Percentiles rank a stretch among this genome's conserved stretches.
phyloP scores from a whole-genome alignment of 495 filamentous ascomycete species.

The Penicillium diatomitis region DNA sequence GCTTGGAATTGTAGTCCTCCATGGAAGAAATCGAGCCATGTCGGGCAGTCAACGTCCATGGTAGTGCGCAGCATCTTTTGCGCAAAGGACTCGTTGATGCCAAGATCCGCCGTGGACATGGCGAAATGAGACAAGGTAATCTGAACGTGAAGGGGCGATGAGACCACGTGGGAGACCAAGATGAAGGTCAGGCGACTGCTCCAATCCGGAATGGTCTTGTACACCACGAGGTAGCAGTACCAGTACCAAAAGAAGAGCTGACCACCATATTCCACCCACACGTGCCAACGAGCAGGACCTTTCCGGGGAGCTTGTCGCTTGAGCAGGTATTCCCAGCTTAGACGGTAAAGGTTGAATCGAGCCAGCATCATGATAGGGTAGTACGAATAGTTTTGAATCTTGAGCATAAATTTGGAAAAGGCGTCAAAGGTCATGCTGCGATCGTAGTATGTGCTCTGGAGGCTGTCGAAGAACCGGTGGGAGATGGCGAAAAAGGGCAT shows the following conservation, averaged over 20 bases:
- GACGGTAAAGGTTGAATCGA: constrained; percentile 83
- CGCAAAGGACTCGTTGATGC: constrained; percentile 79
- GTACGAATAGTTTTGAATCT: constrained; percentile 75
- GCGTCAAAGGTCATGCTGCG: constrained; percentile 77
- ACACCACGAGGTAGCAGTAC: constrained; percentile 83
- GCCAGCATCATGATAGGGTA: constrained; percentile 79
- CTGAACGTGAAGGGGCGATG: constrained; percentile 84
- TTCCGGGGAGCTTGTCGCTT: constrained; percentile 67
- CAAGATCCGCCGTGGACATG: constrained; percentile 90
- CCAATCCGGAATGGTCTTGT: constrained; percentile 62
- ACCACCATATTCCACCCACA: constrained; percentile 74
- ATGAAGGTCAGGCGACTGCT: constrained; percentile 66
- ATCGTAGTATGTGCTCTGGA: constrained; percentile 86
- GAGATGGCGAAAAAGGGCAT: constrained; percentile 93
- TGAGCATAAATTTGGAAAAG: constrained; percentile 59
- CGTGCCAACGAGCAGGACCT: constrained; percentile 81
- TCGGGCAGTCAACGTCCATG: constrained; percentile 94
- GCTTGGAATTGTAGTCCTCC: constrained; percentile 95
- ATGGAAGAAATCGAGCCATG: constrained; percentile 95
- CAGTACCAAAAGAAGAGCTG: constrained; percentile 88
- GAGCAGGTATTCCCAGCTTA: constrained; percentile 78
- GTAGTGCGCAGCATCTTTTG: constrained; percentile 97
- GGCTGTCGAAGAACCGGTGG: constrained; percentile 67
- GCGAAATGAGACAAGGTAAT: constrained; percentile 96
- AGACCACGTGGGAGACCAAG: constrained; percentile 78